A percentile compares a stretch with the other conserved stretches of the same genome.
Evolutionary conservation across 768 basidiomycete genomes (phyloP).

Genomic region (Mrakia hoshinonis): DNA sequence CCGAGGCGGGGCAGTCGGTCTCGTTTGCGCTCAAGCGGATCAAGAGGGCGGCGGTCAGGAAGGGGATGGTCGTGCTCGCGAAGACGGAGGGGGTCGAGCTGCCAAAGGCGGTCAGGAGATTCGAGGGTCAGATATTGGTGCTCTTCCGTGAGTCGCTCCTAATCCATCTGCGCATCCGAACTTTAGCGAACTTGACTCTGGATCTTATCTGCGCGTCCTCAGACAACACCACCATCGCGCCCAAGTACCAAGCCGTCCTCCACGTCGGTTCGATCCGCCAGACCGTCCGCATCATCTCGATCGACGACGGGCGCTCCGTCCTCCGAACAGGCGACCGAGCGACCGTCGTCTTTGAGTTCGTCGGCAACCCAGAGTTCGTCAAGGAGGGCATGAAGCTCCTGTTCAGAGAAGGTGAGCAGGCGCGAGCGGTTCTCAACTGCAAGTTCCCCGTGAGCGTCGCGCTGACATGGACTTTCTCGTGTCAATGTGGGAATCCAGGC

Average conservation of each 20-base stretch:
- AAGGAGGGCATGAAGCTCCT: constrained; percentile 88
- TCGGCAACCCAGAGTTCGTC: constrained; percentile 51
- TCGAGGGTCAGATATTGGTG: constrained; percentile 89
- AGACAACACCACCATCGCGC: constrained; percentile 31
- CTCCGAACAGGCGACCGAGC: constrained; percentile 91
- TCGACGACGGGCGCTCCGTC: constrained; percentile 74
- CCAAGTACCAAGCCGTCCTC: constrained; percentile 36
- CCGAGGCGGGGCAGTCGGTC: constrained; percentile 93
- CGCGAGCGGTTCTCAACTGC: constrained; percentile 49
- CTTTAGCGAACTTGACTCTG: too few species aligned
- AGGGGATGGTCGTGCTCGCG: constrained; percentile 87
- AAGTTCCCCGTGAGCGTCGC: background rate
- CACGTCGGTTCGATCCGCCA: constrained; percentile 34
- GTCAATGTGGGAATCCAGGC: too few species aligned
- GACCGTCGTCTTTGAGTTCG: constrained; percentile 89
- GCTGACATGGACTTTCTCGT: too few species aligned
- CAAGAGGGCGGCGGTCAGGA: constrained; percentile 67
- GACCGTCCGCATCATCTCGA: constrained; percentile 34
- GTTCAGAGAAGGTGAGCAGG: constrained; percentile 90
- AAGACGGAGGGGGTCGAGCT: constrained; percentile 64
- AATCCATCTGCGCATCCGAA: too few species aligned
- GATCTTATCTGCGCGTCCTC: too few species aligned
- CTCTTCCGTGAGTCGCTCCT: constrained; percentile 48
- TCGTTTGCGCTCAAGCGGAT: constrained; percentile 85
- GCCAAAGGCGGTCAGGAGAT: constrained; percentile 60